phyloP scores from a whole-genome alignment of 2,329 filamentous ascomycete genomes.

The Hymenoscyphus infarciens region DNA sequence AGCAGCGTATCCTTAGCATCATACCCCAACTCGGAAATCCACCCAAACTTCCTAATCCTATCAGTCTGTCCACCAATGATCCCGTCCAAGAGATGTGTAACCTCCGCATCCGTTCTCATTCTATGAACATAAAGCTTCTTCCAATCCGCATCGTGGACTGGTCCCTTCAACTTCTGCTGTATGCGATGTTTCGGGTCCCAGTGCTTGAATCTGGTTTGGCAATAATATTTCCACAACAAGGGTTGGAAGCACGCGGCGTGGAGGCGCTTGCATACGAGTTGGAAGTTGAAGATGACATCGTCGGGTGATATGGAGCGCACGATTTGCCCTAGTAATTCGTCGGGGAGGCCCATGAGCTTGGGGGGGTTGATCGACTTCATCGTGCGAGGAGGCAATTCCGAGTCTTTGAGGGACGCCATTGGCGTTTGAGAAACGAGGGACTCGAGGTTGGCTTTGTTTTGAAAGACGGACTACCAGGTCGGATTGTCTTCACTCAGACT shows the following conservation, averaged over 20 bases:
- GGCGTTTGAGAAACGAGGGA: background rate
- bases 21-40: slow-evolving; percentile 71
- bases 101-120: slow-evolving; percentile 48
- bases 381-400: background rate
- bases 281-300: slow-evolving; percentile 48
- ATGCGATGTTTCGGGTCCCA: slow-evolving; percentile 71
- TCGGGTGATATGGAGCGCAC: slow-evolving; percentile 59
- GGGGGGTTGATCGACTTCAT: background rate
- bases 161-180: slow-evolving; percentile 48
- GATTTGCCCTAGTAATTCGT: slow-evolving; percentile 81
- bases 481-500: background rate
- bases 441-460: background rate
- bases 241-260: slow-evolving; percentile 64
- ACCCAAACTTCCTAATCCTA: slow-evolving; percentile 65
- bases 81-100: slow-evolving; percentile 56
- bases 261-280: slow-evolving; percentile 60
- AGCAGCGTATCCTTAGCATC: slow-evolving; percentile 85
- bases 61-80: slow-evolving; percentile 69
- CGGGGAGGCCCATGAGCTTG: slow-evolving; percentile 46
- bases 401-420: background rate
- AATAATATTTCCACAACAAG: slow-evolving; percentile 77
- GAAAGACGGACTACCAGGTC: background rate
- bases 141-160: slow-evolving; percentile 65
- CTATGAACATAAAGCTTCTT: slow-evolving; percentile 62
- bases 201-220: slow-evolving; percentile 62